Conservation (phyloP, 495 filamentous ascomycete species). For the Ramalina peruviana region DNA sequence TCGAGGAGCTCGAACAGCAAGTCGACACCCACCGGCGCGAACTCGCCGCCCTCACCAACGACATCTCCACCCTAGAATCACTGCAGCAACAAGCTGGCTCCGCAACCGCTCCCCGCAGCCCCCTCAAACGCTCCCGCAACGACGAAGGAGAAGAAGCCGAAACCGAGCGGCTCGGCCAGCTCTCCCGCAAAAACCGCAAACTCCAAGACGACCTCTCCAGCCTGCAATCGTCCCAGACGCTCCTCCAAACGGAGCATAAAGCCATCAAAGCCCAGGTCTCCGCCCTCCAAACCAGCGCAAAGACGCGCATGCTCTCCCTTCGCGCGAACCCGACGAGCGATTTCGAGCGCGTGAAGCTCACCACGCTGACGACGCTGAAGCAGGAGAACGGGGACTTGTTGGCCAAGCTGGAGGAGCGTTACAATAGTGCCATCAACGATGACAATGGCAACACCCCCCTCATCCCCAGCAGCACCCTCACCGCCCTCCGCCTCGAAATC, state of each 20-base stretch:
- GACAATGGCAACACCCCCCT: constrained; percentile 27
- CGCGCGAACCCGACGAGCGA: constrained; percentile 81
- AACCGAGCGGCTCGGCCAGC: constrained; percentile 66
- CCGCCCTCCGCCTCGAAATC: constrained; percentile 57
- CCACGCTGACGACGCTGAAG: constrained; percentile 60
- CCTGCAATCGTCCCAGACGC: constrained; percentile 46
- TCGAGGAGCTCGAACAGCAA: constrained; percentile 69
- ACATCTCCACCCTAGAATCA: constrained; percentile 49
- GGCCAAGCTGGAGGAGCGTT: constrained; percentile 49
- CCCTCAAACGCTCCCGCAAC: constrained; percentile 46
- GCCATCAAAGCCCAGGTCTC: constrained; percentile 57
- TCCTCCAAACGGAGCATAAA: constrained; percentile 61
- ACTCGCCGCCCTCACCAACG: constrained; percentile 54
- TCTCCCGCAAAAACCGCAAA: constrained; percentile 70
- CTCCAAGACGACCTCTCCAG: constrained; percentile 63
- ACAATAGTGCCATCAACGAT: no score
- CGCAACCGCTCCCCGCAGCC: constrained; percentile 21
- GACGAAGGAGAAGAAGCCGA: constrained; percentile 55
- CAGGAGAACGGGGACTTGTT: constrained; percentile 77
- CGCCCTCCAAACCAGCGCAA: constrained; percentile 55
- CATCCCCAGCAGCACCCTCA: constrained; percentile 64
- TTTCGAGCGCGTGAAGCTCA: constrained; percentile 64
- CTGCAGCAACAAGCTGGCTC: constrained; percentile 22
- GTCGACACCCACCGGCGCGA: constrained; percentile 85
- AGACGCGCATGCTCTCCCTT: constrained; percentile 74